Conservation (phyloP, 2,329 filamentous ascomycete species). For the Myotisia sp. region DNA sequence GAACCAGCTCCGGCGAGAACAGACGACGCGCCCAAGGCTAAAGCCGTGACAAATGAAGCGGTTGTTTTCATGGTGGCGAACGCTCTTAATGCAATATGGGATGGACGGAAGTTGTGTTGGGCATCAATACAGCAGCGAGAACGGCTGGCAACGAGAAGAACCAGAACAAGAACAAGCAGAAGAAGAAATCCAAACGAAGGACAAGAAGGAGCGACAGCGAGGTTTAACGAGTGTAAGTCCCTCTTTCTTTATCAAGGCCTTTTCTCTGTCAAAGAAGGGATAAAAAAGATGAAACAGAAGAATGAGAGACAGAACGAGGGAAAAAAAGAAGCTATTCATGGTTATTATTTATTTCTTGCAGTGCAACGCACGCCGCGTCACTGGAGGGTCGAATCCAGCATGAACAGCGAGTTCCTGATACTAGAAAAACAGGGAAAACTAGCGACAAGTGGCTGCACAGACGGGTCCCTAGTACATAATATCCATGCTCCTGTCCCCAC, state of each 20-base stretch:
- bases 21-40: slow-evolving; percentile 34
- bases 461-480: too few relatives aligned
- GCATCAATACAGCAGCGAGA: background rate
- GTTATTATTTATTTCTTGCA: too few relatives aligned
- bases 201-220: slow-evolving; percentile 4
- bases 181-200: slow-evolving; percentile 4
- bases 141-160: slow-evolving; percentile 5
- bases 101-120: background rate
- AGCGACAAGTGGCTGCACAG: too few relatives aligned
- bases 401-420: too few relatives aligned
- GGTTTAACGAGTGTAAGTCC: slow-evolving; percentile 1
- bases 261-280: background rate
- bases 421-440: too few relatives aligned
- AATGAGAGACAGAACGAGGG: background rate
- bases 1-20: slow-evolving; percentile 31
- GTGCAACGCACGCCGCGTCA: too few relatives aligned
- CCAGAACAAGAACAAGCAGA: slow-evolving; percentile 9
- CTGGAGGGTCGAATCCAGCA: too few relatives aligned
- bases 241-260: background rate
- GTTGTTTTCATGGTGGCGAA: slow-evolving; percentile 38
- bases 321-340: too few relatives aligned
- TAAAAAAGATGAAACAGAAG: background rate
- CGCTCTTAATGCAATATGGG: background rate
- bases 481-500: too few relatives aligned
- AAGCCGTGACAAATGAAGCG: slow-evolving; percentile 32